Conservation (phyloP, 139 green algal species). For the Closterium sp. region DNA sequence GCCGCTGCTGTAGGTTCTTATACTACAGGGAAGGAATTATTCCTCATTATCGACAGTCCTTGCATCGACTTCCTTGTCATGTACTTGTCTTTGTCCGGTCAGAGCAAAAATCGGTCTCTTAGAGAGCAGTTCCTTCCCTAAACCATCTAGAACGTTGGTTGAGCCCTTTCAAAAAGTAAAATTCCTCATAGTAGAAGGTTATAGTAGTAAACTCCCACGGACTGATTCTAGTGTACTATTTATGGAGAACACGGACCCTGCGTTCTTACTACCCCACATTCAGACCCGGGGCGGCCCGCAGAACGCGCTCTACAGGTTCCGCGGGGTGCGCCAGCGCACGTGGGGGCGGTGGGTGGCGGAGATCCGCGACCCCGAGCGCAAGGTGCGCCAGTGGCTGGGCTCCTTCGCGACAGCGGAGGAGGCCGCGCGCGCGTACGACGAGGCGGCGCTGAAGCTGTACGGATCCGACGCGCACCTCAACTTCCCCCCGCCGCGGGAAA, state of each 20-base stretch:
- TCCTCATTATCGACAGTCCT: not conserved
- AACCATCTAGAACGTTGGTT: not conserved
- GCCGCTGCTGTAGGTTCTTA: too few relatives aligned
- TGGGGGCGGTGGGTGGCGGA: constrained; percentile 63
- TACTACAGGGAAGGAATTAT: not conserved
- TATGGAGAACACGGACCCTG: not conserved
- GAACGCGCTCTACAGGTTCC: constrained; percentile 17
- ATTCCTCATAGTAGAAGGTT: too few relatives aligned
- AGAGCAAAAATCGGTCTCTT: not conserved
- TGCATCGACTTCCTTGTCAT: not conserved
- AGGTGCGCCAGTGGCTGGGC: constrained; percentile 55
- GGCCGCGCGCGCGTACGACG: constrained; percentile 59
- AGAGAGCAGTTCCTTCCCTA: not conserved
- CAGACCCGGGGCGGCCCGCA: not conserved
- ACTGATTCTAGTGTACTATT: too few relatives aligned
- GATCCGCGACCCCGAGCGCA: constrained; percentile 52
- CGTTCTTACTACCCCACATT: not conserved
- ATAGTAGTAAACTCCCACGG: too few relatives aligned
- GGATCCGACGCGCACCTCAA: constrained; percentile 7
- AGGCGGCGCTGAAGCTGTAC: constrained; percentile 36
- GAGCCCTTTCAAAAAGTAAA: too few relatives aligned
- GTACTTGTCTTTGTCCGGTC: not conserved
- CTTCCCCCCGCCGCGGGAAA: not conserved
- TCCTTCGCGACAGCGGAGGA: constrained; percentile 60
- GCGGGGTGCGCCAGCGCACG: constrained; percentile 55